phyloP scores from a whole-genome alignment of 495 filamentous ascomycete genomes.

The Jackrogersella multiformis region DNA sequence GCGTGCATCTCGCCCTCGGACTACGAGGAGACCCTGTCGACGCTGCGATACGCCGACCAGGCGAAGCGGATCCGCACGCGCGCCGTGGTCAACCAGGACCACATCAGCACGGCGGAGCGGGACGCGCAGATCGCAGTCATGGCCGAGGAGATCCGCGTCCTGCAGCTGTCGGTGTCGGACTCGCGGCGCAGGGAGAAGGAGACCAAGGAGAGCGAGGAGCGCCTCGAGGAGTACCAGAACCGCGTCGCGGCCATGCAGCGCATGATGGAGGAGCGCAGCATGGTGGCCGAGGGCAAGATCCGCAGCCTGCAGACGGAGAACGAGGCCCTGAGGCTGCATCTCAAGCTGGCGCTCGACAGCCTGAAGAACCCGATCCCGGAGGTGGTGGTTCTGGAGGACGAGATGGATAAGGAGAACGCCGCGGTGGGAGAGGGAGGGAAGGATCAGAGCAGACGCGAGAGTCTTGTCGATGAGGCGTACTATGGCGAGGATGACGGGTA shows the following conservation, averaged over 20 bases:
- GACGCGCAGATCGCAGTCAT: constrained; percentile 94
- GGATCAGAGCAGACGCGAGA: constrained; percentile 46
- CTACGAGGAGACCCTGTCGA: constrained; percentile 97
- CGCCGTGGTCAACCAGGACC: constrained; percentile 94
- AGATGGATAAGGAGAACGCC: constrained; percentile 31
- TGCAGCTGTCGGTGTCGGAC: constrained; percentile 79
- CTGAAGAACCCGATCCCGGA: constrained; percentile 85
- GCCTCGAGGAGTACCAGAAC: constrained; percentile 91
- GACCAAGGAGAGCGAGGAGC: constrained; percentile 67
- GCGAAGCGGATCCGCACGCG: constrained; percentile 97
- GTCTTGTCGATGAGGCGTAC: constrained; percentile 49
- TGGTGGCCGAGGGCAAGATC: constrained; percentile 92
- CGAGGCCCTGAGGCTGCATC: constrained; percentile 83
- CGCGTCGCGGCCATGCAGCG: constrained; percentile 86
- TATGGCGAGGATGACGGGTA: constrained; percentile 56
- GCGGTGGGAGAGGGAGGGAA: constrained; percentile 42
- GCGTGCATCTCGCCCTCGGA: constrained; percentile 94
- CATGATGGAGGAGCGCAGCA: constrained; percentile 89
- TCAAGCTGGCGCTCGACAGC: constrained; percentile 85
- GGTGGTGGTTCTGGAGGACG: constrained; percentile 50
- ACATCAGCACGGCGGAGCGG: constrained; percentile 83
- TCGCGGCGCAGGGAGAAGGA: constrained; percentile 57
- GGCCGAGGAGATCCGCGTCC: constrained; percentile 85
- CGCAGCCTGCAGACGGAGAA: constrained; percentile 85
- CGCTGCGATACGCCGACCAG: constrained; percentile 96